A percentile compares a stretch with the other conserved stretches of the same genome.
phyloP scores from a whole-genome alignment of 2,329 filamentous ascomycete genomes.

The Huntiella bhutanensis region DNA sequence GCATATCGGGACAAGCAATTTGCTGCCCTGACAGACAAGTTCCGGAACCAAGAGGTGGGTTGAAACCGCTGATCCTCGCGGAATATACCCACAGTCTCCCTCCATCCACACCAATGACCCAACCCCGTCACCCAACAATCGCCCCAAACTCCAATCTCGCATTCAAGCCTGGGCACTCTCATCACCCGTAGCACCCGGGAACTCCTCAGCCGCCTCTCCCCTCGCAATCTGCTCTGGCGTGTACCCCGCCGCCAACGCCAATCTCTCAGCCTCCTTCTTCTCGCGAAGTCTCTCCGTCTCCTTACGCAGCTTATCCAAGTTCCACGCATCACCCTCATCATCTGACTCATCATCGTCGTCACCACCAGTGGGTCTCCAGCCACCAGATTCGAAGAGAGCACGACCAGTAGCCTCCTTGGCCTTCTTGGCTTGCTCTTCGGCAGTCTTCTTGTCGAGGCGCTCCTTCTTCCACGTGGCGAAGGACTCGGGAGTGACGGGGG shows the following conservation, averaged over 20 bases:
- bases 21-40: neutral
- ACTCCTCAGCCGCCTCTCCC: conserved; percentile 8
- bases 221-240: conserved; percentile 10
- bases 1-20: neutral
- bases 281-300: conserved; percentile 66
- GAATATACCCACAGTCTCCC: too few species aligned
- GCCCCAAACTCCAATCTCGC: too few species aligned
- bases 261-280: conserved; percentile 55
- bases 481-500: conserved; percentile 77
- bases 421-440: conserved; percentile 73
- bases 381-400: conserved; percentile 89
- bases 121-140: too few species aligned
- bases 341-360: conserved; percentile 43
- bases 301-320: conserved; percentile 59
- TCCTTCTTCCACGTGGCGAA: conserved; percentile 98
- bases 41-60: too few species aligned
- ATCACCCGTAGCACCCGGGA: conserved; percentile 10
- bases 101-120: too few species aligned
- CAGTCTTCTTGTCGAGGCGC: conserved; percentile 82
- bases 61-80: too few species aligned
- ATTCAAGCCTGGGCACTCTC: neutral
- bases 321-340: conserved; percentile 43
- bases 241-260: conserved; percentile 11
- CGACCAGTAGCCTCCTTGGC: conserved; percentile 92
- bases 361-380: conserved; percentile 56